Percentiles rank a stretch among this genome's conserved stretches.
Evolutionary conservation across 2,329 filamentous ascomycete species (phyloP).

Genomic region (Exophiala oligosperma): DNA sequence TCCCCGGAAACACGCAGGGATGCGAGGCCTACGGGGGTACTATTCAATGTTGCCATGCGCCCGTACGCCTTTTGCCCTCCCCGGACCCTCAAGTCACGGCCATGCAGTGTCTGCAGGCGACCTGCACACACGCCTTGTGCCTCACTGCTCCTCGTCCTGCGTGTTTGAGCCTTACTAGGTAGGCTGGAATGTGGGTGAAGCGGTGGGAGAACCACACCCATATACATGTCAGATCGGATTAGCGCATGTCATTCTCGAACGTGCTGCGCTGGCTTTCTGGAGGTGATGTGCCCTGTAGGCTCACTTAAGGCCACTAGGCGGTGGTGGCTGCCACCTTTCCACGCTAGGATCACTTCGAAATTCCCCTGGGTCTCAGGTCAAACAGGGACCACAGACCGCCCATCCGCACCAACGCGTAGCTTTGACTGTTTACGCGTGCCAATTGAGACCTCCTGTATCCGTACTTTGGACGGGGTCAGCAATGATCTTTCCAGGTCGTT

Average conservation of each 20-base stretch:
- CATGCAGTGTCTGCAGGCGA: background rate
- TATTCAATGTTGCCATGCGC: background rate
- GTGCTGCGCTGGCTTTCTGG: background rate
- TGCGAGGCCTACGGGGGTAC: background rate
- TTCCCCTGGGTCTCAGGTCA: background rate
- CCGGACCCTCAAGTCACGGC: background rate
- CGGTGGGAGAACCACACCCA: background rate
- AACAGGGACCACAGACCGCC: background rate
- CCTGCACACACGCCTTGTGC: background rate
- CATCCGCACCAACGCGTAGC: background rate
- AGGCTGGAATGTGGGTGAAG: no score
- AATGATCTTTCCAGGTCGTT: background rate
- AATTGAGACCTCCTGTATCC: background rate
- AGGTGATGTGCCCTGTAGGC: background rate
- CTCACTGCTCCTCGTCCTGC: background rate
- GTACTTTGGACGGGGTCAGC: background rate
- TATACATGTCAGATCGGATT: conserved; percentile 1
- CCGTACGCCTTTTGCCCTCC: background rate
- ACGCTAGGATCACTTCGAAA: conserved; percentile 3
- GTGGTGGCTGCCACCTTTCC: background rate
- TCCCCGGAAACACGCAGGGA: background rate
- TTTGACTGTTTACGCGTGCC: background rate
- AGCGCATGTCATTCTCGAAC: background rate
- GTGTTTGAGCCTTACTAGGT: no score
- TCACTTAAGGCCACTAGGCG: background rate